phyloP scores from a whole-genome alignment of 140 eudicot genomes.

The Senecio squalidus region DNA sequence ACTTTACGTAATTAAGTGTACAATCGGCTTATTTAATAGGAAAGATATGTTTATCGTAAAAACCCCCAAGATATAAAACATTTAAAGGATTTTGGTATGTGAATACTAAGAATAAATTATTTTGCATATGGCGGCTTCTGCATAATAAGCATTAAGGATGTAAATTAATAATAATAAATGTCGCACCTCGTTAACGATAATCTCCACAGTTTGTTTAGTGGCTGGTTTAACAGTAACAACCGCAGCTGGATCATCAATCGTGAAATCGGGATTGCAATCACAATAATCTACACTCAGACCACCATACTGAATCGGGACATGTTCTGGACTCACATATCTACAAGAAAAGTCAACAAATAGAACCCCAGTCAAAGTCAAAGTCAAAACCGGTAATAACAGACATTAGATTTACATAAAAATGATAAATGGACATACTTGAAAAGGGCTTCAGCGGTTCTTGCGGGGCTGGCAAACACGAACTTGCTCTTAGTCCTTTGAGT shows the following conservation, averaged over 20 bases:
- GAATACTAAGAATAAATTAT: too few relatives aligned
- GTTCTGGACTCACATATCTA: slow-evolving; percentile 86
- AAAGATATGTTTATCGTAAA: too few relatives aligned
- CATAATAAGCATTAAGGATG: not conserved
- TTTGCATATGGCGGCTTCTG: too few relatives aligned
- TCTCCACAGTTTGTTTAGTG: slow-evolving; percentile 85
- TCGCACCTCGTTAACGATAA: slow-evolving; percentile 71
- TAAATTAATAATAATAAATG: not conserved
- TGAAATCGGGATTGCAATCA: slow-evolving; percentile 78
- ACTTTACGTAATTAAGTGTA: too few relatives aligned
- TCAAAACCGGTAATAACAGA: too few relatives aligned
- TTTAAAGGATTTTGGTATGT: too few relatives aligned
- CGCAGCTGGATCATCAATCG: slow-evolving; percentile 71
- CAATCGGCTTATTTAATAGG: too few relatives aligned
- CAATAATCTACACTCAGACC: slow-evolving; percentile 81
- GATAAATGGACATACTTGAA: slow-evolving; percentile 68
- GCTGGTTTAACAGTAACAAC: slow-evolving; percentile 74
- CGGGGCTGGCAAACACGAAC: slow-evolving; percentile 67
- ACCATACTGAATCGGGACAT: slow-evolving; percentile 89
- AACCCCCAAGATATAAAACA: too few relatives aligned
- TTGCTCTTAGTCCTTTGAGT: slow-evolving; percentile 78
- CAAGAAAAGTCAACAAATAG: slow-evolving; percentile 13
- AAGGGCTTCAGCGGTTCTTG: slow-evolving; percentile 58
- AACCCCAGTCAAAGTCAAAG: not conserved
- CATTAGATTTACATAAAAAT: too few relatives aligned